These are phyloP conservation scores for Rhytidhysteron rufulum DNA, from an alignment of 2,329 filamentous ascomycete species.

Conservation along the genomic window DNA sequence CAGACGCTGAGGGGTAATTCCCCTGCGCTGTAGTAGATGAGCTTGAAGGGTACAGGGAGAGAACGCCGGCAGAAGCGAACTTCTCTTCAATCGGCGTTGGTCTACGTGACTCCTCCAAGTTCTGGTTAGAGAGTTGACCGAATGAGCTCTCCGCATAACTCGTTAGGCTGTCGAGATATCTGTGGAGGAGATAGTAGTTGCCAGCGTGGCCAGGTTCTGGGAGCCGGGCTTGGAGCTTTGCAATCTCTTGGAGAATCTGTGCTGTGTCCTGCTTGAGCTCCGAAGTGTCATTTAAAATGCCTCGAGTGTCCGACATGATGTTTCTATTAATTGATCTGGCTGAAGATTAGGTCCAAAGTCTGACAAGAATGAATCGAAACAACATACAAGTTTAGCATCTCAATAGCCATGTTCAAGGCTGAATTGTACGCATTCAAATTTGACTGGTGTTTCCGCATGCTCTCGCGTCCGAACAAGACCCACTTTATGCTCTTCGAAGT, in stretches of 20 bases:
- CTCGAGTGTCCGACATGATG: neutral
- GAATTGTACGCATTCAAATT: neutral
- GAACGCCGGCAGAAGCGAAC: neutral
- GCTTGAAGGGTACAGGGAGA: neutral
- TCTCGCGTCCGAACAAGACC: neutral
- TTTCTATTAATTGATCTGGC: neutral
- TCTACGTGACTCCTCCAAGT: neutral
- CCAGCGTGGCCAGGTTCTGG: neutral
- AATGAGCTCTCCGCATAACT: neutral
- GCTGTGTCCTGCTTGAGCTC: neutral
- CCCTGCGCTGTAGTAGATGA: neutral
- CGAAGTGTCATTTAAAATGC: neutral
- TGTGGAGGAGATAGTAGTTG: neutral
- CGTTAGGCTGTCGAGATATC: neutral
- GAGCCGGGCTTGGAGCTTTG: conserved; percentile 1
- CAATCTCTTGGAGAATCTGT: conserved; percentile 1
- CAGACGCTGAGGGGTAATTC: neutral
- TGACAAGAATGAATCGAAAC: neutral
- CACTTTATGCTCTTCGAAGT: neutral
- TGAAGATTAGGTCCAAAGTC: neutral
- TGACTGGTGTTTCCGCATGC: neutral
- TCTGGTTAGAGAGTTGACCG: neutral
- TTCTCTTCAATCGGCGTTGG: neutral
- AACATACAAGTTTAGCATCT: neutral
- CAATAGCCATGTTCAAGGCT: neutral